Percentiles rank a stretch among this genome's conserved stretches.
phyloP scores from a whole-genome alignment of 1,284 basidiomycete genomes.

The Amylostereum areolatum region DNA sequence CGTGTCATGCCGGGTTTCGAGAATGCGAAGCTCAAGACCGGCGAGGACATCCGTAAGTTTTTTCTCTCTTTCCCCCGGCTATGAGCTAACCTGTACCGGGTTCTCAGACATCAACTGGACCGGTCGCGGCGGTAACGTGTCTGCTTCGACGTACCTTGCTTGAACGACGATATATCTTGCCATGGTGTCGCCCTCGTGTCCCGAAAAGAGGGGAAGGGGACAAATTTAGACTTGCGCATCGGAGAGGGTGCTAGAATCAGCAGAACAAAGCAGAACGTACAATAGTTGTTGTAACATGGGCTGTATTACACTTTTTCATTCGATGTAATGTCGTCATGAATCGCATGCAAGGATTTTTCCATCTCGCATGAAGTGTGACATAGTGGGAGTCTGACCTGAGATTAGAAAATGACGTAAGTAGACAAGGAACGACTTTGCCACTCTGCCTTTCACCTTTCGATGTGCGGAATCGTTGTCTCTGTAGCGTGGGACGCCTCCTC shows the following conservation, averaged over 20 bases:
- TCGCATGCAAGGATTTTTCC: not conserved
- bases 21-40: conserved; percentile 73
- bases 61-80: conserved; percentile 2
- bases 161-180: conserved; percentile 33
- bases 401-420: not conserved
- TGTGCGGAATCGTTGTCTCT: conserved; percentile 45
- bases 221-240: too few species aligned
- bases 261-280: too few species aligned
- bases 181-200: not conserved
- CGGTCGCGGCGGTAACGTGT: conserved; percentile 90
- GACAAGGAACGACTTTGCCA: too few species aligned
- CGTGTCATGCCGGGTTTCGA: conserved; percentile 85
- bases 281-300: too few species aligned
- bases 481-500: conserved; percentile 8
- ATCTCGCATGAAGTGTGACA: not conserved
- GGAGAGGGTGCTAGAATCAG: too few species aligned
- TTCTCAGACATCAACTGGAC: conserved; percentile 83
- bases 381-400: not conserved
- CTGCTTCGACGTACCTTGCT: conserved; percentile 87
- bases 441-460: conserved; percentile 18
- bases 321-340: not conserved
- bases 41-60: conserved; percentile 81
- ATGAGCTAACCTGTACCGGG: conserved; percentile 7
- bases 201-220: too few species aligned
- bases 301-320: too few species aligned